Conservation (phyloP, 2,329 filamentous ascomycete species). For the Dothiorella sarmentorum region DNA sequence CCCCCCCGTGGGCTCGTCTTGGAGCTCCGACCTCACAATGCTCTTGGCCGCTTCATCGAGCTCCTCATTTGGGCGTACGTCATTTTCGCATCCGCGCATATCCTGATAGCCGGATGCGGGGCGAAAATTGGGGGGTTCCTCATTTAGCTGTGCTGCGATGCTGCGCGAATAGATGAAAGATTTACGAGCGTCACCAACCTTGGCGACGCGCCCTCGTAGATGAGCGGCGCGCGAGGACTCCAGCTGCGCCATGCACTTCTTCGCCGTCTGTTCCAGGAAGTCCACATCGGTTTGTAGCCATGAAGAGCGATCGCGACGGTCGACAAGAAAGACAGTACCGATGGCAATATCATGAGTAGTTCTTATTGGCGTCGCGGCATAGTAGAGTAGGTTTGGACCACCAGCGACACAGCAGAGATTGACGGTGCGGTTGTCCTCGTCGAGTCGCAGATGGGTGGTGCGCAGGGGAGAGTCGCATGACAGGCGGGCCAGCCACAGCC, state of each 20-base stretch:
- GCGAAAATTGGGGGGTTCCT: too few species aligned
- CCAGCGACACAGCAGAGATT: background rate
- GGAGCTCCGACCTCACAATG: too few species aligned
- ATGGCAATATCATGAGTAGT: slow-evolving; percentile 17
- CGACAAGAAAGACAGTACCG: slow-evolving; percentile 19
- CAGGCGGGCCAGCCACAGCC: background rate
- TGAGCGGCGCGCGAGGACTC: slow-evolving; percentile 12
- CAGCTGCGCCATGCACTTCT: slow-evolving; percentile 17
- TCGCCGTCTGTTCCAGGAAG: background rate
- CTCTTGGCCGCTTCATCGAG: too few species aligned
- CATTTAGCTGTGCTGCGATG: too few species aligned
- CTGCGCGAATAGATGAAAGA: too few species aligned
- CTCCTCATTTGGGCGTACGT: too few species aligned
- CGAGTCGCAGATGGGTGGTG: background rate
- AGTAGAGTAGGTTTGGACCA: slow-evolving; percentile 2
- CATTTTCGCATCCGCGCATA: too few species aligned
- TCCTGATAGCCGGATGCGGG: too few species aligned
- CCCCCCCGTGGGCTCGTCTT: too few species aligned
- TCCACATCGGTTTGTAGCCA: background rate
- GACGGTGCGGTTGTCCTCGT: background rate
- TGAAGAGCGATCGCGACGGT: background rate
- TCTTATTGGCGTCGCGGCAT: slow-evolving; percentile 15
- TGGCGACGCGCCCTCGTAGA: background rate
- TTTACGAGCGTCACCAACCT: background rate
- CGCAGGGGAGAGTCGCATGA: background rate